Evolutionary conservation across 2,329 filamentous ascomycete genomes (phyloP).

Genomic region (Sarocladium kiliense): DNA sequence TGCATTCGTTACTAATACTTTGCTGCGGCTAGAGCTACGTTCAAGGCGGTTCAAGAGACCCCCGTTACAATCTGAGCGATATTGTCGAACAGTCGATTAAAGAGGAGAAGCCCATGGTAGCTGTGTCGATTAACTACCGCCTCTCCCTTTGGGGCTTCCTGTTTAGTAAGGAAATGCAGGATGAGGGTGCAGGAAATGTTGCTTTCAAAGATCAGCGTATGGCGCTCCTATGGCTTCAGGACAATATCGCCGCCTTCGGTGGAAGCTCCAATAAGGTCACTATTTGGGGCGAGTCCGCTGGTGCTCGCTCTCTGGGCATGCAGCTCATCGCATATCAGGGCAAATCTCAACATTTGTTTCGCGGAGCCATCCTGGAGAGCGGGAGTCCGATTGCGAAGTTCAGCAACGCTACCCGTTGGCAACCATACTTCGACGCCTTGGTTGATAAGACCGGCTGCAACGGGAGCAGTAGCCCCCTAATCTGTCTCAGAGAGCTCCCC

Average conservation of each 20-base stretch:
- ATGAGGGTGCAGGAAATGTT: conserved; percentile 39
- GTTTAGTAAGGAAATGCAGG: conserved; percentile 36
- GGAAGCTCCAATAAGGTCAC: conserved; percentile 38
- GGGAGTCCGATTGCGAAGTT: conserved; percentile 41
- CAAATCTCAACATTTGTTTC: conserved; percentile 49
- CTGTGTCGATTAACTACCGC: conserved; percentile 42
- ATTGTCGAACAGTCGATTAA: conserved; percentile 46
- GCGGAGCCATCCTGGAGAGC: conserved; percentile 48
- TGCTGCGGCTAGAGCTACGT: not conserved
- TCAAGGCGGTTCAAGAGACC: conserved; percentile 41
- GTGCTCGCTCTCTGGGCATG: conserved; percentile 34
- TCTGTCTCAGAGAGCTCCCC: conserved; percentile 20
- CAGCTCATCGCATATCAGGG: conserved; percentile 53
- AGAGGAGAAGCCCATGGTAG: conserved; percentile 42
- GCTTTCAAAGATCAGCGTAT: conserved; percentile 46
- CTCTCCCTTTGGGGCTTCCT: conserved; percentile 50
- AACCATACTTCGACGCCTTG: conserved; percentile 18
- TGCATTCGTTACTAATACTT: not conserved
- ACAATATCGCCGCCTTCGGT: conserved; percentile 47
- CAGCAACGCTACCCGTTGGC: conserved; percentile 14
- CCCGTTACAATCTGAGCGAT: conserved; percentile 35
- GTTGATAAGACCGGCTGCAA: conserved; percentile 15
- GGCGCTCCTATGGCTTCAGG: conserved; percentile 44
- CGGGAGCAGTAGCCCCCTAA: conserved; percentile 14
- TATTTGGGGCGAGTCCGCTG: conserved; percentile 43